phyloP scores from a whole-genome alignment of 352 stramenopile genomes.

The Pythium aristosporum region DNA sequence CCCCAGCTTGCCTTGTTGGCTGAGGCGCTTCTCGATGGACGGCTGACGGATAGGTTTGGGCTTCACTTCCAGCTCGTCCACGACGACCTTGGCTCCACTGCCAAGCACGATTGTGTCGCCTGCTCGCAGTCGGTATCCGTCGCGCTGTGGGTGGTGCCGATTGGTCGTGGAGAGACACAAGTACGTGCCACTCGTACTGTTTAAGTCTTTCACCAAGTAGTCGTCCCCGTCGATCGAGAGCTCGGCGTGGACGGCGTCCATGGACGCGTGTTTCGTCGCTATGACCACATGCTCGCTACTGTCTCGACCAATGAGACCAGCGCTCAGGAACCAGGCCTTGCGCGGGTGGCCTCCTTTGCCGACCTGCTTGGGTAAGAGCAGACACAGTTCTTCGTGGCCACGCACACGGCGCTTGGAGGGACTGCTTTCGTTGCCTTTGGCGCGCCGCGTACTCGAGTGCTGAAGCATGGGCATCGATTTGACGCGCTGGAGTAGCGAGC shows the following conservation, averaged over 20 bases:
- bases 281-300: slow-evolving; percentile 44
- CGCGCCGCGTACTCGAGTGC: slow-evolving; percentile 1
- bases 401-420: slow-evolving; percentile 33
- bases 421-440: background rate
- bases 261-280: slow-evolving; percentile 52
- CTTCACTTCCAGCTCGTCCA: slow-evolving; percentile 31
- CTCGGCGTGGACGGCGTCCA: slow-evolving; percentile 69
- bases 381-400: slow-evolving; percentile 53
- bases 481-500: slow-evolving; percentile 28
- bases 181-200: slow-evolving; percentile 52
- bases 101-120: slow-evolving; percentile 57
- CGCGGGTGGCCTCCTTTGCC: slow-evolving; percentile 27
- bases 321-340: slow-evolving; percentile 63
- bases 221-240: slow-evolving; percentile 58
- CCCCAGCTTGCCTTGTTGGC: slow-evolving; percentile 18
- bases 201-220: slow-evolving; percentile 55
- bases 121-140: slow-evolving; percentile 56
- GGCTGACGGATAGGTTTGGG: background rate
- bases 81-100: slow-evolving; percentile 32
- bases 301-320: slow-evolving; percentile 63
- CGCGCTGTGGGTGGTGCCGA: slow-evolving; percentile 65
- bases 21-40: slow-evolving; percentile 5
- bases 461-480: slow-evolving; percentile 19
- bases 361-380: slow-evolving; percentile 40
- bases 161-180: slow-evolving; percentile 71